Evolutionary conservation across 75 land plant genomes (phyloP).

Genomic region (Picea sitchensis): DNA sequence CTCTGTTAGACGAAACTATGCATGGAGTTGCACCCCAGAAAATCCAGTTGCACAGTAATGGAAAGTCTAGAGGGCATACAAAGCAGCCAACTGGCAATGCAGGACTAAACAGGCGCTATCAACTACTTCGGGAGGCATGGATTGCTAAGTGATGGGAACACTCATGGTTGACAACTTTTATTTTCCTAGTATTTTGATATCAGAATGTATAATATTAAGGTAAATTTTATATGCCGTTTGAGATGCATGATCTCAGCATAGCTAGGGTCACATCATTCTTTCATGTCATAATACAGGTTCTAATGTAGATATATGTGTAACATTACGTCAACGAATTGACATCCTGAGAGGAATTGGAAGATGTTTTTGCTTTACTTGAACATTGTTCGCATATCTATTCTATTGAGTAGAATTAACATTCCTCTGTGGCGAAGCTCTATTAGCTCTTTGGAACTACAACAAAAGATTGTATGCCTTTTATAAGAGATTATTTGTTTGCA

Average conservation of each 20-base stretch:
- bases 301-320: slow-evolving; percentile 12
- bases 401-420: background rate
- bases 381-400: background rate
- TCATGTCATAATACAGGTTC: background rate
- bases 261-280: background rate
- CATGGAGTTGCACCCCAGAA: background rate
- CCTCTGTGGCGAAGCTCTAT: background rate
- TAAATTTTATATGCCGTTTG: background rate
- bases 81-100: background rate
- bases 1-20: slow-evolving; percentile 41
- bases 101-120: slow-evolving; percentile 41
- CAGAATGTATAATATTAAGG: slow-evolving; percentile 7
- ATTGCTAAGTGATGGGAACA: slow-evolving; percentile 13
- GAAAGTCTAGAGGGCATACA: slow-evolving; percentile 14
- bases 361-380: background rate
- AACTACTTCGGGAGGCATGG: slow-evolving; percentile 83
- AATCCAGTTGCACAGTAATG: slow-evolving; percentile 11
- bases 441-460: background rate
- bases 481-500: too few species aligned
- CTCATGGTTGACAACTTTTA: background rate
- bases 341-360: background rate
- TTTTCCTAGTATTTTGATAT: background rate
- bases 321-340: background rate
- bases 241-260: background rate
- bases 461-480: too few species aligned